Evolutionary conservation across 352 stramenopile genomes (phyloP).

Genomic region (Elongisporangium prolatum): DNA sequence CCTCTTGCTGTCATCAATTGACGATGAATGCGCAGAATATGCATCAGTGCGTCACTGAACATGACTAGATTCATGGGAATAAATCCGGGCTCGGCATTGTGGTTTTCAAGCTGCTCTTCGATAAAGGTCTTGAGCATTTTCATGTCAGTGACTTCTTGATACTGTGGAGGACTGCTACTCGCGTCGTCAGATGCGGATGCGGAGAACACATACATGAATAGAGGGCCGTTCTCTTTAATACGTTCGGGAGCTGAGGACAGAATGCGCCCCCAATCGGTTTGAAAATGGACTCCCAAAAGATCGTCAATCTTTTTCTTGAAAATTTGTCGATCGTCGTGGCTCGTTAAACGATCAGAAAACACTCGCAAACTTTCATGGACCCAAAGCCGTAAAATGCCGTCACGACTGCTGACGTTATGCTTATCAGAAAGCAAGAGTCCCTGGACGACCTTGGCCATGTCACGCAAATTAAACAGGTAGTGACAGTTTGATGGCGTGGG

Average conservation of each 20-base stretch:
- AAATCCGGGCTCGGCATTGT: conserved; percentile 87
- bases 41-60: conserved; percentile 88
- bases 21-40: conserved; percentile 90
- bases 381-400: conserved; percentile 84
- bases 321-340: conserved; percentile 76
- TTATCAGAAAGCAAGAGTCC: conserved; percentile 76
- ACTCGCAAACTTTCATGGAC: conserved; percentile 88
- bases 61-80: conserved; percentile 89
- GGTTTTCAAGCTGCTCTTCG: conserved; percentile 89
- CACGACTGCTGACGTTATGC: conserved; percentile 56
- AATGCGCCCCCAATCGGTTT: conserved; percentile 72
- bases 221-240: conserved; percentile 71
- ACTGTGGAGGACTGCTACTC: conserved; percentile 21
- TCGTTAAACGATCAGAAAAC: conserved; percentile 90
- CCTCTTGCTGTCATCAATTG: conserved; percentile 84
- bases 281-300: conserved; percentile 66
- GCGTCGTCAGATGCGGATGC: conserved; percentile 22
- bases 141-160: conserved; percentile 84
- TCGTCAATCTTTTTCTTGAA: conserved; percentile 89
- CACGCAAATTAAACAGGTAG: conserved; percentile 87
- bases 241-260: conserved; percentile 51
- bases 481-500: conserved; percentile 87
- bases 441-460: conserved; percentile 89
- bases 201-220: conserved; percentile 83
- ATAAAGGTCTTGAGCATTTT: conserved; percentile 85